Percentiles rank a stretch among this genome's conserved stretches.
Evolutionary conservation across 164 flowering plant genomes (phyloP).

Genomic region (Saururus chinensis): DNA sequence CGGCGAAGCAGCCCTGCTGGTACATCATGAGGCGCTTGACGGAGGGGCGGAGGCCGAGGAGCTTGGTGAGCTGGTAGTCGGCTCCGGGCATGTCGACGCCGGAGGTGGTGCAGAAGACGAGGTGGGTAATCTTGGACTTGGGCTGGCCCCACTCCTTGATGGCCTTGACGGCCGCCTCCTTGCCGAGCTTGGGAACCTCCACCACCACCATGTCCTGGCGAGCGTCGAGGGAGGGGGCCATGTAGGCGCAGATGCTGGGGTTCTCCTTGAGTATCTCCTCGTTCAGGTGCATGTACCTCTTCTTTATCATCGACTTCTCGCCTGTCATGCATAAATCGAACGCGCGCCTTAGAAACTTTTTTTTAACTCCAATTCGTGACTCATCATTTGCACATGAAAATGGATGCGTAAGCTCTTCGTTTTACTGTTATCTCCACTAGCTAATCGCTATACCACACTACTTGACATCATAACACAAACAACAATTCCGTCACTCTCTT

Average conservation of each 20-base stretch:
- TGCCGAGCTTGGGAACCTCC: conserved; percentile 36
- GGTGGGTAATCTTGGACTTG: conserved; percentile 47
- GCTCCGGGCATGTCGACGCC: conserved; percentile 50
- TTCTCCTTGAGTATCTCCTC: conserved; percentile 39
- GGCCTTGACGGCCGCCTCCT: conserved; percentile 38
- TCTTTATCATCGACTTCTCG: conserved; percentile 40
- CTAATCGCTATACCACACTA: too few species aligned
- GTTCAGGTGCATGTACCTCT: conserved; percentile 33
- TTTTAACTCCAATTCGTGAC: too few species aligned
- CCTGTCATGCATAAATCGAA: conserved; percentile 21
- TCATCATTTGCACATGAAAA: too few species aligned
- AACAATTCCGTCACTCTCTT: too few species aligned
- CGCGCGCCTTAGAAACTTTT: too few species aligned
- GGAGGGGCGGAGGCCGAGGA: conserved; percentile 44
- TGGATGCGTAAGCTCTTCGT: too few species aligned
- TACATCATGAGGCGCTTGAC: conserved; percentile 46
- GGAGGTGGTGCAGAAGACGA: conserved; percentile 44
- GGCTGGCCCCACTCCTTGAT: conserved; percentile 52
- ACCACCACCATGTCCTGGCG: conserved; percentile 44
- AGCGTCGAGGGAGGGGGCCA: conserved; percentile 38
- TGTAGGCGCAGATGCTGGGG: conserved; percentile 30
- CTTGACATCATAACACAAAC: too few species aligned
- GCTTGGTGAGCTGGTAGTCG: conserved; percentile 43
- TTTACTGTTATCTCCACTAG: too few species aligned
- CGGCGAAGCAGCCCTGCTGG: conserved; percentile 43